These are phyloP conservation scores for Sporothrix sp. DNA, from an alignment of 2,329 filamentous ascomycete species.

Conservation along the genomic window DNA sequence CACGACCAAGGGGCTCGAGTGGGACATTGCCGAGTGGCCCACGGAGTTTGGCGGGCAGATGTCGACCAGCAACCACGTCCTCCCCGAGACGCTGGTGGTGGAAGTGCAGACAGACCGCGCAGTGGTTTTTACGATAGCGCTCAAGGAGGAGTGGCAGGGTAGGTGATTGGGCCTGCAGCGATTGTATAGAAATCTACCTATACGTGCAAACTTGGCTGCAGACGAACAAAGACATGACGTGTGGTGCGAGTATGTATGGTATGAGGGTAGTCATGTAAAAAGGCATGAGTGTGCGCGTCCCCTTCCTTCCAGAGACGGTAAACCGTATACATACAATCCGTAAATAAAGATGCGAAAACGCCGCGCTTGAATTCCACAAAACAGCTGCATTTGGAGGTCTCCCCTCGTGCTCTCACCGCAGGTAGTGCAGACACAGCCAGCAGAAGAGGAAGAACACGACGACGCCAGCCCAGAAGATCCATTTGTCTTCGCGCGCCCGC, in stretches of 20 bases:
- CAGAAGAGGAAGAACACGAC: slow-evolving; percentile 84
- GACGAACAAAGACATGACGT: no score
- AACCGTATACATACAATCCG: not conserved
- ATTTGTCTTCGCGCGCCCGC: slow-evolving; percentile 88
- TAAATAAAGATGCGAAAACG: slow-evolving; percentile 7
- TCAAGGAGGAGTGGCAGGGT: slow-evolving; percentile 34
- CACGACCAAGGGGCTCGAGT: slow-evolving; percentile 71
- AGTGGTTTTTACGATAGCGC: slow-evolving; percentile 66
- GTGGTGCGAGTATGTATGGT: no score
- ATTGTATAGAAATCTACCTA: not conserved
- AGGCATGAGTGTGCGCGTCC: no score
- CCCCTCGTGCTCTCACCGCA: no score
- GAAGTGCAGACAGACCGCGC: slow-evolving; percentile 52
- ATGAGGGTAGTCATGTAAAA: no score
- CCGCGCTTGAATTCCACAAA: slow-evolving; percentile 12
- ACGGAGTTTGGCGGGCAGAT: slow-evolving; percentile 64
- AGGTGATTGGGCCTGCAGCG: not conserved
- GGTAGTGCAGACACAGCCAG: slow-evolving; percentile 77
- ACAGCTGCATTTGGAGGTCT: not conserved
- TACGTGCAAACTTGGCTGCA: no score
- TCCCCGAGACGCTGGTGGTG: slow-evolving; percentile 48
- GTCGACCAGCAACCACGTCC: slow-evolving; percentile 73
- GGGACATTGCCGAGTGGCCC: slow-evolving; percentile 78
- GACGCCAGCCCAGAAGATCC: slow-evolving; percentile 88
- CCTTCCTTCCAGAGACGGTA: not conserved